Percentiles rank a stretch among this genome's conserved stretches.
Conservation (phyloP, 2,329 filamentous ascomycete species). For the Pseudophaeomoniella oleicola region DNA sequence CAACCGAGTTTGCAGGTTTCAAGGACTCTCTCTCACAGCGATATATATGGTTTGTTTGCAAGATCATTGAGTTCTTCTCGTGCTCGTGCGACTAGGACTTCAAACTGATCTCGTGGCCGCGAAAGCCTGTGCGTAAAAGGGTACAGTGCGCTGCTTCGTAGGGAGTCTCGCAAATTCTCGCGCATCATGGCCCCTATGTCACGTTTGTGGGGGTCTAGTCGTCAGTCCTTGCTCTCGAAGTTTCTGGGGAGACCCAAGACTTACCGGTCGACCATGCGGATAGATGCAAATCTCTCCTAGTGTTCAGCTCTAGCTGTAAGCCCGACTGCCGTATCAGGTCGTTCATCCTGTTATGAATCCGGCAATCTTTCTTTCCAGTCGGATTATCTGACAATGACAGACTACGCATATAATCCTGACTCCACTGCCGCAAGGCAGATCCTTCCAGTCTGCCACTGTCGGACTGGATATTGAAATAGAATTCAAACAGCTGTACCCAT, state of each 20-base stretch:
- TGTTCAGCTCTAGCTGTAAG: not conserved
- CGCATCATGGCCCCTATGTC: not conserved
- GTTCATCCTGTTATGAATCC: not conserved
- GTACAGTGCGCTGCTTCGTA: not conserved
- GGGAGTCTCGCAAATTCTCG: not conserved
- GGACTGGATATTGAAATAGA: slow-evolving; percentile 1
- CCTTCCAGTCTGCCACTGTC: slow-evolving; percentile 1
- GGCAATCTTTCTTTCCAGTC: not conserved
- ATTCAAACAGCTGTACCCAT: slow-evolving; percentile 3
- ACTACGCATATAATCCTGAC: not conserved
- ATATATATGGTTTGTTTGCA: slow-evolving; percentile 12
- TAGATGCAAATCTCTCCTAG: not conserved
- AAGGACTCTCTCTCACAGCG: slow-evolving; percentile 20
- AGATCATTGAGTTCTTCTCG: slow-evolving; percentile 12
- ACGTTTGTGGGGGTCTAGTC: not conserved
- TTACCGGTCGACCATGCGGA: slow-evolving; percentile 1
- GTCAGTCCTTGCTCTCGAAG: not conserved
- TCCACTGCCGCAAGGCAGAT: slow-evolving; percentile 2
- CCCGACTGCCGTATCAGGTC: not conserved
- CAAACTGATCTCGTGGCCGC: slow-evolving; percentile 1
- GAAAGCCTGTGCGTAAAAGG: not conserved
- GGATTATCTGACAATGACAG: slow-evolving; percentile 1
- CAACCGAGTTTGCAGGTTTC: not conserved
- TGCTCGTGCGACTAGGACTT: slow-evolving; percentile 10
- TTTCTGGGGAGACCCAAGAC: not conserved